These are phyloP conservation scores for Paralagenidium karlingii DNA, from an alignment of 352 stramenopile genomes.

Conservation along the genomic window DNA sequence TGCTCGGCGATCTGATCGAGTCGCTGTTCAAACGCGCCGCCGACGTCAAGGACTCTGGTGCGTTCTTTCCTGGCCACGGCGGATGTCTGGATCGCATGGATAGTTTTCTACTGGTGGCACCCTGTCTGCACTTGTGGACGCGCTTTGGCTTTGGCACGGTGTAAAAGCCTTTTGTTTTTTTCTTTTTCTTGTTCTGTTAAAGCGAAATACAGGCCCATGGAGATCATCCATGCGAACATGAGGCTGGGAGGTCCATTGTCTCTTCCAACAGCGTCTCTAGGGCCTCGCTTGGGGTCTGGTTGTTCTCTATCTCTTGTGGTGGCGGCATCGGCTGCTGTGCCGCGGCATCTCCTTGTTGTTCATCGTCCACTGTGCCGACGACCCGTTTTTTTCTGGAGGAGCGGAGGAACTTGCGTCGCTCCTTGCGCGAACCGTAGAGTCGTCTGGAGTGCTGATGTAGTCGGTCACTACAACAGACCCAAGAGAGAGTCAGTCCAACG, in stretches of 20 bases:
- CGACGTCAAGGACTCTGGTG: slow-evolving; percentile 49
- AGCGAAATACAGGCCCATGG: too few relatives aligned
- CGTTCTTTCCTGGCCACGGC: slow-evolving; percentile 61
- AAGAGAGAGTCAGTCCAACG: neutral
- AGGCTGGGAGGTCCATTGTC: too few relatives aligned
- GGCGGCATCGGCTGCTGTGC: too few relatives aligned
- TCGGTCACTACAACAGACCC: slow-evolving; percentile 23
- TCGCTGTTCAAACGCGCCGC: slow-evolving; percentile 59
- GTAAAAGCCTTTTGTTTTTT: neutral
- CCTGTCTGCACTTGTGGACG: slow-evolving; percentile 43
- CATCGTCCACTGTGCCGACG: too few relatives aligned
- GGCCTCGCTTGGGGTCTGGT: too few relatives aligned
- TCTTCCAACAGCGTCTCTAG: too few relatives aligned
- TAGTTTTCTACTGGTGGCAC: slow-evolving; percentile 58
- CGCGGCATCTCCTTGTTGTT: too few relatives aligned
- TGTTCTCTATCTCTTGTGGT: too few relatives aligned
- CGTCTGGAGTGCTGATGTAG: slow-evolving; percentile 70
- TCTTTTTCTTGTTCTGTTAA: too few relatives aligned
- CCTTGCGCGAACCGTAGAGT: slow-evolving; percentile 35
- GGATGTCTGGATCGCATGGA: slow-evolving; percentile 73
- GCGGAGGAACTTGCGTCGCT: slow-evolving; percentile 67
- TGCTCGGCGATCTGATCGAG: slow-evolving; percentile 51
- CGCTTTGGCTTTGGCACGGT: too few relatives aligned
- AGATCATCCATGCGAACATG: too few relatives aligned
- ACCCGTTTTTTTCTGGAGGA: too few relatives aligned